Conservation (phyloP, 495 filamentous ascomycete genomes). For the Podospora pseudocomata region DNA sequence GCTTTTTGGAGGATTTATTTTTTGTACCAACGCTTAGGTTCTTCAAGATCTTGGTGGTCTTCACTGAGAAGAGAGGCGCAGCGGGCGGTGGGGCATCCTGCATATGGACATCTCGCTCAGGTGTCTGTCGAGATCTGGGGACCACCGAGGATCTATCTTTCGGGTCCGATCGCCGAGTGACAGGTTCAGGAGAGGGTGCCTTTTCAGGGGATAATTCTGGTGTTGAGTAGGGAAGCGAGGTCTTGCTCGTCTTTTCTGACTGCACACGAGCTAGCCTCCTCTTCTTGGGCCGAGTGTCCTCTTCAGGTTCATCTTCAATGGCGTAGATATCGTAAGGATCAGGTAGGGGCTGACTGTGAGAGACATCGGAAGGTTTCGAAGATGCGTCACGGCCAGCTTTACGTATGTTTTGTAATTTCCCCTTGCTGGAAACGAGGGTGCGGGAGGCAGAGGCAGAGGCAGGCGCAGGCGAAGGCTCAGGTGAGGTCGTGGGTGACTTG, state of each 20-base stretch:
- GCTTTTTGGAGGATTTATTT: conserved; percentile 15
- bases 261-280: conserved; percentile 25
- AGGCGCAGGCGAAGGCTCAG: conserved; percentile 18
- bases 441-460: conserved; percentile 1
- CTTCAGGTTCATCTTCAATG: conserved; percentile 18
- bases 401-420: conserved; percentile 4
- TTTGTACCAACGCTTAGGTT: conserved; percentile 27
- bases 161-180: conserved; percentile 13
- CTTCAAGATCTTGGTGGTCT: conserved; percentile 27
- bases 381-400: conserved; percentile 10
- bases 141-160: conserved; percentile 1
- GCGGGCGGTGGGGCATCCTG: conserved; percentile 15
- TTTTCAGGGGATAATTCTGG: conserved; percentile 29
- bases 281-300: conserved; percentile 23
- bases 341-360: conserved; percentile 31
- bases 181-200: conserved; percentile 14
- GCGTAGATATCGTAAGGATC: conserved; percentile 17
- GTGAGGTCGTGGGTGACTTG: conserved; percentile 19
- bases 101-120: conserved; percentile 27
- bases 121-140: conserved; percentile 19
- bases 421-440: conserved; percentile 10
- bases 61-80: conserved; percentile 28
- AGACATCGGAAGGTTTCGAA: conserved; percentile 15
- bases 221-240: conserved; percentile 26
- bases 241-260: conserved; percentile 23